Evolutionary conservation across 164 flowering plant genomes (phyloP).

Genomic region (Cinnamomum micranthum): DNA sequence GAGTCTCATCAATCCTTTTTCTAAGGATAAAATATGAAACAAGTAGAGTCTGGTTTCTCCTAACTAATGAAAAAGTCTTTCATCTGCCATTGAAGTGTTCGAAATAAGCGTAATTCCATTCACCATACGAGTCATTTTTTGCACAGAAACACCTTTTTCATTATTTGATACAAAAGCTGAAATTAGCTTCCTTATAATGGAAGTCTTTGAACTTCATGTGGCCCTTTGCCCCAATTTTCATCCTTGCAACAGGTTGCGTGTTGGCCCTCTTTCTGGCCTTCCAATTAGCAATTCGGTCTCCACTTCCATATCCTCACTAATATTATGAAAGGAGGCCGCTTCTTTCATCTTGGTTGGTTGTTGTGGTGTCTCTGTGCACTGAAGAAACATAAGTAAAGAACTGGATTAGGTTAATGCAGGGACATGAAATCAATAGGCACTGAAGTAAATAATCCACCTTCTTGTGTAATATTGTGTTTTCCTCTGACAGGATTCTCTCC

Average conservation of each 20-base stretch:
- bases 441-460: slow-evolving; percentile 38
- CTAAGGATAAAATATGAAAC: too few relatives aligned
- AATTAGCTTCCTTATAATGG: background rate
- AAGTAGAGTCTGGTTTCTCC: too few relatives aligned
- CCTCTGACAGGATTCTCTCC: slow-evolving; percentile 57
- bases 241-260: slow-evolving; percentile 2
- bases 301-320: slow-evolving; percentile 7
- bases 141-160: background rate
- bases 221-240: background rate
- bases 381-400: background rate
- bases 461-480: slow-evolving; percentile 47
- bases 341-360: slow-evolving; percentile 3
- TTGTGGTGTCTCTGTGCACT: slow-evolving; percentile 2
- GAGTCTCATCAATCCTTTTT: too few relatives aligned
- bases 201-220: background rate
- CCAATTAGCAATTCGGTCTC: slow-evolving; percentile 25
- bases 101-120: background rate
- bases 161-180: background rate
- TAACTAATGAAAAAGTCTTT: too few relatives aligned
- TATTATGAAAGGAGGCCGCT: background rate
- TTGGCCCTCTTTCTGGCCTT: slow-evolving; percentile 14
- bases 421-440: background rate
- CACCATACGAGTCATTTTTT: background rate
- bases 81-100: too few relatives aligned
- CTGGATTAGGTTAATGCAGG: background rate